Evolutionary conservation across 257 asterid genomes (phyloP).

Genomic region (Ehretia macrophylla): DNA sequence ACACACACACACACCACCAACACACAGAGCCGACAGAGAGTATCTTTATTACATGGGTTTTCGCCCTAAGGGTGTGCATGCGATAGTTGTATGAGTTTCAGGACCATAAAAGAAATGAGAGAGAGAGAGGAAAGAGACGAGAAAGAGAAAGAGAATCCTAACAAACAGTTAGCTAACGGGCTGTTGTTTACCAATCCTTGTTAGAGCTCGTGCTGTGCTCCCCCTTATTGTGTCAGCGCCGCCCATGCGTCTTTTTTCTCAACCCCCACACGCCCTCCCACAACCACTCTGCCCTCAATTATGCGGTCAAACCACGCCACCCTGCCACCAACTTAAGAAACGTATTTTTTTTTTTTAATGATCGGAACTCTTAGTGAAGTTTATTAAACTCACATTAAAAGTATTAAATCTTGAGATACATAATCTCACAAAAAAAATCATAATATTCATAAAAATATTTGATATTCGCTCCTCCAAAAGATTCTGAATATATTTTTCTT

Average conservation of each 20-base stretch:
- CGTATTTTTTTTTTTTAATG: too few species aligned
- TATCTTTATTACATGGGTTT: slow-evolving; percentile 20
- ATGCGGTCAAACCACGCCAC: slow-evolving; percentile 19
- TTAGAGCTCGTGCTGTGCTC: too few species aligned
- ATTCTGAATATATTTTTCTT: too few species aligned
- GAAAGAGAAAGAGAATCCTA: slow-evolving; percentile 19
- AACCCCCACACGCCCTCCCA: not conserved
- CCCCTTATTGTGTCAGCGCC: slow-evolving; percentile 29
- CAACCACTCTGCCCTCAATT: not conserved
- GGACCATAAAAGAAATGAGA: slow-evolving; percentile 4
- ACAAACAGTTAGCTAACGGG: not conserved
- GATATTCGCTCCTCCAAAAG: too few species aligned
- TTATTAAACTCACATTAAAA: too few species aligned
- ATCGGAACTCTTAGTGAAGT: too few species aligned
- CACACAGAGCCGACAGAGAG: slow-evolving; percentile 18
- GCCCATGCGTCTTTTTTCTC: slow-evolving; percentile 23
- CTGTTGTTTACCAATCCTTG: slow-evolving; percentile 17
- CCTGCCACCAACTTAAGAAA: too few species aligned
- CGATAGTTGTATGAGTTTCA: slow-evolving; percentile 16
- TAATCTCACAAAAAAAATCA: too few species aligned
- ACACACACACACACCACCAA: too few species aligned
- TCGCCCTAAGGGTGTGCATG: slow-evolving; percentile 3
- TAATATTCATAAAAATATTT: too few species aligned
- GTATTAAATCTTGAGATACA: too few species aligned
- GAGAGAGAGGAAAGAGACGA: not conserved